Conservation (phyloP, 179 eudicot genomes). For the Beta lomatogona region DNA sequence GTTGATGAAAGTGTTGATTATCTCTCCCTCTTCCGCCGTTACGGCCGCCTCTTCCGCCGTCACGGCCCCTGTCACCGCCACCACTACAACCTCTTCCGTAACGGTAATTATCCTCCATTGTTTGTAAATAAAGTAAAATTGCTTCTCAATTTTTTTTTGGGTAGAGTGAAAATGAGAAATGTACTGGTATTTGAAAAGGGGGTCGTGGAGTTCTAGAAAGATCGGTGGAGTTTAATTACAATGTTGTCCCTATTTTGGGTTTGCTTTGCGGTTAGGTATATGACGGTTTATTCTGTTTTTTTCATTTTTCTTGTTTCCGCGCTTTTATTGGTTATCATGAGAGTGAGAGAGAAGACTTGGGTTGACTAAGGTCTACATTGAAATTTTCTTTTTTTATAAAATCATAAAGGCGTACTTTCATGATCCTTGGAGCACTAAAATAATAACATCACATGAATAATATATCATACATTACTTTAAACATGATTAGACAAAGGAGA, state of each 20-base stretch:
- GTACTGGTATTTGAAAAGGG: background rate
- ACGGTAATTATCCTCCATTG: background rate
- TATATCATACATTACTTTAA: too few species aligned
- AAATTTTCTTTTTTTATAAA: too few species aligned
- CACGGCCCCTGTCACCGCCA: background rate
- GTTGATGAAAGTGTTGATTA: background rate
- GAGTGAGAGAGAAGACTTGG: too few species aligned
- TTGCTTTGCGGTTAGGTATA: background rate
- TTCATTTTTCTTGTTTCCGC: background rate
- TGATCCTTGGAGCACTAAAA: too few species aligned
- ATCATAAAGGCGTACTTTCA: too few species aligned
- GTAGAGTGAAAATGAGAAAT: background rate
- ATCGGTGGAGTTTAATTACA: background rate
- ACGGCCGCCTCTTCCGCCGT: background rate
- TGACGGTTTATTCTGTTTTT: background rate
- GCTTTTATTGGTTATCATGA: too few species aligned
- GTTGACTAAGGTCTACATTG: too few species aligned
- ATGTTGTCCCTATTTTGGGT: background rate
- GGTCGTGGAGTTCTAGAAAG: background rate
- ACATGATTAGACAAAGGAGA: too few species aligned
- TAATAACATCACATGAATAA: too few species aligned
- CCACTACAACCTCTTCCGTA: constrained; percentile 1
- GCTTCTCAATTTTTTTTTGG: background rate
- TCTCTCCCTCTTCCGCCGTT: constrained; percentile 20
- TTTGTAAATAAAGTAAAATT: background rate